Conservation (phyloP, 768 basidiomycete species). For the Chlorophyllum brunneum region DNA sequence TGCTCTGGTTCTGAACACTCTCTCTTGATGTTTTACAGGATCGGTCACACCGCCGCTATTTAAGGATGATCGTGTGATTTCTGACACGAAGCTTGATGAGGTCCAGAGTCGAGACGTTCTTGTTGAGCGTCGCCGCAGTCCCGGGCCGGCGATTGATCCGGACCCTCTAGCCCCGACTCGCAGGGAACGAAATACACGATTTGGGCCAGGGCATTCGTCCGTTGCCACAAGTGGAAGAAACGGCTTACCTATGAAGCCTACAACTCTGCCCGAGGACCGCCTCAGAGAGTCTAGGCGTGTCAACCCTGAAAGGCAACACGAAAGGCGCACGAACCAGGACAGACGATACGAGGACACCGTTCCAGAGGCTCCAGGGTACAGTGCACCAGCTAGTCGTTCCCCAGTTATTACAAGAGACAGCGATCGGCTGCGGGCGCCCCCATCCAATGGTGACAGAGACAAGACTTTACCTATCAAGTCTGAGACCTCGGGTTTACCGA, state of each 20-base stretch:
- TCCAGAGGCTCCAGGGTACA: neutral
- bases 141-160: neutral
- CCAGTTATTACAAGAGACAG: neutral
- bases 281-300: neutral
- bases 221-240: neutral
- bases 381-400: neutral
- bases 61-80: conserved; percentile 10
- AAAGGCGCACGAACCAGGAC: neutral
- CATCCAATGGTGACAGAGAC: neutral
- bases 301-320: neutral
- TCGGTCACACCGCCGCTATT: conserved; percentile 1
- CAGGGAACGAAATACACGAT: conserved; percentile 7
- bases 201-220: neutral
- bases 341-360: neutral
- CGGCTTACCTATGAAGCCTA: conserved; percentile 7
- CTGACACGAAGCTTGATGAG: neutral
- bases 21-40: conserved; percentile 11
- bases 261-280: neutral
- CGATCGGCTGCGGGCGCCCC: neutral
- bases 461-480: neutral
- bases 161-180: neutral
- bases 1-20: conserved; percentile 12
- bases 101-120: neutral
- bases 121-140: conserved; percentile 5
- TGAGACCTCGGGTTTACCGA: neutral